phyloP scores from a whole-genome alignment of 2,329 filamentous ascomycete genomes.

The Periconia sp. region DNA sequence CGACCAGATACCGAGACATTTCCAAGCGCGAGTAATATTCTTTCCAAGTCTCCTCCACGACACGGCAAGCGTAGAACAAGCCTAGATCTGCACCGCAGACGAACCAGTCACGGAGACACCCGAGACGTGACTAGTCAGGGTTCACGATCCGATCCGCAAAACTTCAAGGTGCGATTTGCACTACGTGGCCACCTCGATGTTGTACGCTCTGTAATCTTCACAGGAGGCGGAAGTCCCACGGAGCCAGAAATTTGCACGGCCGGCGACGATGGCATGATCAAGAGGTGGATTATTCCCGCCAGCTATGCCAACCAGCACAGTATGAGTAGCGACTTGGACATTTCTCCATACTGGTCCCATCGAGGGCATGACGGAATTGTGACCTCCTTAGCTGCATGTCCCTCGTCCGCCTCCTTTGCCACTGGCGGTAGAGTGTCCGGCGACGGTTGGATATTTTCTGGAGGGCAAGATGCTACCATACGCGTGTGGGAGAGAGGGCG shows the following conservation, averaged over 20 bases:
- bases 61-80: constrained; percentile 74
- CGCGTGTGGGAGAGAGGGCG: constrained; percentile 94
- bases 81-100: constrained; percentile 63
- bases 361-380: constrained; percentile 92
- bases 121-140: constrained; percentile 51
- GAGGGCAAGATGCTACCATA: constrained; percentile 90
- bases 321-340: constrained; percentile 81
- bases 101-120: constrained; percentile 69
- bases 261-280: constrained; percentile 93
- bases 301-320: constrained; percentile 70
- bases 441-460: constrained; percentile 98
- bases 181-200: constrained; percentile 92
- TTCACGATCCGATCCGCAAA: constrained; percentile 70
- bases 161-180: constrained; percentile 92
- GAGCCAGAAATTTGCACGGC: constrained; percentile 97
- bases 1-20: constrained; percentile 88
- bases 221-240: constrained; percentile 90
- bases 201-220: constrained; percentile 94
- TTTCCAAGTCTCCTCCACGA: constrained; percentile 80
- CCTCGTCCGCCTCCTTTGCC: constrained; percentile 84
- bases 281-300: constrained; percentile 92
- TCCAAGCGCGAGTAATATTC: constrained; percentile 76
- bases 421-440: constrained; percentile 86
- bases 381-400: constrained; percentile 84
- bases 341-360: constrained; percentile 93